Base-by-base conservation (phyloP, 2,329 filamentous ascomycete species). In the Colletotrichum ledebouriae region DNA sequence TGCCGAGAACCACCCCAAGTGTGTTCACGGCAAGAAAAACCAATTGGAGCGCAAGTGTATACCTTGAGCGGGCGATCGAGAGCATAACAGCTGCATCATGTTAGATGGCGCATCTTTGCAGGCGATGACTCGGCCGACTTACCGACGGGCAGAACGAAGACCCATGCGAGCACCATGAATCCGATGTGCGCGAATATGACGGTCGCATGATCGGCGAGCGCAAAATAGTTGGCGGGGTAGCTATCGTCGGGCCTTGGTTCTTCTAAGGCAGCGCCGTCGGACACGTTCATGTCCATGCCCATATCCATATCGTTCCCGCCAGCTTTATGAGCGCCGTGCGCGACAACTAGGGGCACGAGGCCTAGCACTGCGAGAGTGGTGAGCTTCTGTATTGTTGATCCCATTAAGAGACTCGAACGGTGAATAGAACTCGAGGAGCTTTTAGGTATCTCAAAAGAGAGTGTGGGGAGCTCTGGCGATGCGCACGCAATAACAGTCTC, bases 21-120 rank as follows among this genome's bases (percentile, higher is more conserved):
- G 83, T 85, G 75, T 94, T 93, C 41, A 85, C 76, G 1, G 84
- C 80, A 49, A 92, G 78, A 77, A 95, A 94, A 9, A 83, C 70
- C 69, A 94, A 85, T 75, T 97, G 94, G 1, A 85, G 79, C 1
- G 85, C 82, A 2, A 97, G 83, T 1, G 90, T 90, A 73, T 92
- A 90, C 70, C 91, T 87, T 49, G 94, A 98, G 69, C 88, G 89
- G 41, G 91, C 91, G 71, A 97, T 84, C 63, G 94, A 97, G 71
- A 98, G 85, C 89, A 98, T 93, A 56, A 97, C 90, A 72, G 89
- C 93, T 96, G 73, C 17, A 66, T 34, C 56, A 42, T 59, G 49
- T 69, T 33, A 70, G 63, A 25, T 41, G 49, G 52, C 25, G 33
- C 22, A 44, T 59, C 53, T 29, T 20, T n/a, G 37, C 52, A 29